Evolutionary conservation across 2,329 filamentous ascomycete genomes (phyloP).

Genomic region (Aspergillus sp.): DNA sequence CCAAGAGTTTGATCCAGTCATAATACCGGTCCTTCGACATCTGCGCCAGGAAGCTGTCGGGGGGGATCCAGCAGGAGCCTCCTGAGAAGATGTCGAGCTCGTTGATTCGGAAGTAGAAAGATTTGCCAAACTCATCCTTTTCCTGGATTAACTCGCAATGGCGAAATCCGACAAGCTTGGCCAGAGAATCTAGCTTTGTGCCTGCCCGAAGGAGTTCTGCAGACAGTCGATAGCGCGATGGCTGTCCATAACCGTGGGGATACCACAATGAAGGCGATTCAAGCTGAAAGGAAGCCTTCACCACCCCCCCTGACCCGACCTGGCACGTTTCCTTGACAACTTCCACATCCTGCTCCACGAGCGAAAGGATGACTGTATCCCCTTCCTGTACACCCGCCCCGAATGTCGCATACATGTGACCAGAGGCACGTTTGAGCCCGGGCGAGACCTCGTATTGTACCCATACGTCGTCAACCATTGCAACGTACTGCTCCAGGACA

Average conservation of each 20-base stretch:
- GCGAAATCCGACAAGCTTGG: conserved; percentile 55
- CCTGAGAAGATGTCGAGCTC: conserved; percentile 63
- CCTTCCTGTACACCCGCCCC: not conserved
- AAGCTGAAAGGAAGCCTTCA: conserved; percentile 33
- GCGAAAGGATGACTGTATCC: not conserved
- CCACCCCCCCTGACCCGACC: conserved; percentile 28
- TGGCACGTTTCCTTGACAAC: not conserved
- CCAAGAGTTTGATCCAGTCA: conserved; percentile 59
- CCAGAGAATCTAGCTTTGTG: conserved; percentile 14
- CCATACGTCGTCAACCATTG: conserved; percentile 59
- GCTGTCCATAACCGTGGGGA: conserved; percentile 57
- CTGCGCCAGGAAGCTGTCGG: conserved; percentile 58
- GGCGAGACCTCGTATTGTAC: conserved; percentile 37
- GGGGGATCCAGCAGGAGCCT: conserved; percentile 65
- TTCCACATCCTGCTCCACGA: not conserved
- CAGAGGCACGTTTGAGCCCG: conserved; percentile 38
- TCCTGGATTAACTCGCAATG: conserved; percentile 43
- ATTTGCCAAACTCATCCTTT: conserved; percentile 54
- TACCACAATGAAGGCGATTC: conserved; percentile 55
- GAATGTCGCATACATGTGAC: conserved; percentile 24
- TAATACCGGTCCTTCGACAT: conserved; percentile 54
- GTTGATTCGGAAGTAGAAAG: conserved; percentile 64
- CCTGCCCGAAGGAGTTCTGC: conserved; percentile 41
- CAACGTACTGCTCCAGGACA: conserved; percentile 60
- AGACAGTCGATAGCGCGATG: conserved; percentile 54